Evolutionary conservation across 345 rosid species (phyloP).

Genomic region (Gossypium bickii): DNA sequence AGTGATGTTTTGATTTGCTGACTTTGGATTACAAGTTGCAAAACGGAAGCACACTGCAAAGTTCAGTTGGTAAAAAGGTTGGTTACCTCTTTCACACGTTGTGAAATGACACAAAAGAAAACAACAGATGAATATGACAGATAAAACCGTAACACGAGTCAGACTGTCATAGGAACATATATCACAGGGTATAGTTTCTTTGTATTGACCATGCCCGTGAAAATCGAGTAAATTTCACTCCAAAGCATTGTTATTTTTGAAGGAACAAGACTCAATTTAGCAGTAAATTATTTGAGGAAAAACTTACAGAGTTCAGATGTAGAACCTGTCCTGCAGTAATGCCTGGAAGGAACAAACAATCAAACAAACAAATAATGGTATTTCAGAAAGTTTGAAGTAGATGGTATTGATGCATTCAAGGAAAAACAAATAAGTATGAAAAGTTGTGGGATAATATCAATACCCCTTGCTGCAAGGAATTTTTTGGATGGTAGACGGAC

Average conservation of each 20-base stretch:
- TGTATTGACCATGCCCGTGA: background rate
- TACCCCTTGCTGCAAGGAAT: slow-evolving; percentile 87
- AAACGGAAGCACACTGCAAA: slow-evolving; percentile 73
- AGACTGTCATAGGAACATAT: background rate
- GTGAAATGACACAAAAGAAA: background rate
- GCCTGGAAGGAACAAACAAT: slow-evolving; percentile 41
- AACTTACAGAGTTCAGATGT: slow-evolving; percentile 55
- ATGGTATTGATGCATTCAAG: background rate
- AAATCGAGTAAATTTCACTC: background rate
- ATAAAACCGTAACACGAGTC: background rate
- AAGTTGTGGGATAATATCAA: slow-evolving; percentile 34
- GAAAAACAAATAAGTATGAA: slow-evolving; percentile 2
- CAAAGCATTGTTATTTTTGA: background rate
- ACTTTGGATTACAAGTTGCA: slow-evolving; percentile 71
- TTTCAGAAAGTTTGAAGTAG: background rate
- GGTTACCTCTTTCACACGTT: background rate
- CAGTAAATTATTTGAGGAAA: background rate
- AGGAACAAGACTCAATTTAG: background rate
- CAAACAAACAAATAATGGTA: slow-evolving; percentile 8
- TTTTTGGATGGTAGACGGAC: slow-evolving; percentile 73
- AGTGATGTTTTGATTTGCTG: slow-evolving; percentile 83
- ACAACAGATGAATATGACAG: background rate
- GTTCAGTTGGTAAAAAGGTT: slow-evolving; percentile 11
- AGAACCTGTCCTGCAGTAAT: slow-evolving; percentile 92
- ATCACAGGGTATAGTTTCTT: background rate